Base-by-base conservation (phyloP, 2,329 filamentous ascomycete species). In the Fusarium mangiferae region DNA sequence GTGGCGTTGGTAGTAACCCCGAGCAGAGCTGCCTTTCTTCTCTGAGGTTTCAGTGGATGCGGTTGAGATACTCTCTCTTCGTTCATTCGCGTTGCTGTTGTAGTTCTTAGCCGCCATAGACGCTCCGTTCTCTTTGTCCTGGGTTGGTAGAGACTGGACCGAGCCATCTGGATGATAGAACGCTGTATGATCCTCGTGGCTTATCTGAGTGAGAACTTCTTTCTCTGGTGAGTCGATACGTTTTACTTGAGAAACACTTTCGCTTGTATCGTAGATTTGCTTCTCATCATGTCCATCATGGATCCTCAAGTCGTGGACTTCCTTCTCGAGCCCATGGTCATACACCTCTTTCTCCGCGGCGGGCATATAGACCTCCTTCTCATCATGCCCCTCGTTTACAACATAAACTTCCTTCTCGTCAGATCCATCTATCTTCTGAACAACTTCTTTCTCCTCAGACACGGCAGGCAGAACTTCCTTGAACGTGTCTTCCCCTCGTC, bases 391-490 rank as follows among this genome's bases (percentile, higher is more conserved):
- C 22, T 45, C 28, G 7, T 18, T 22, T 5, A 15, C 18, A 38
- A 14, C 14, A 17, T 42, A 36, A 5, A 49, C 58, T 39, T 70
- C 66, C 7, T 70, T 70, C 26, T 70, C 66, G 14, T 70, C 35
- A 5, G 46, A 46, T 12, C 41, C 38, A 15, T 49, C 45, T 6
- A 22, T 42, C 2, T n/a, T 61, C 5, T 46, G 51, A 10, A 54
- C 46, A 26, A 72, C 73, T 26, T 72, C 58, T 13, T 76, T 76
- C 42, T 72, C 73, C 22, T 74, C 70, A 3, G 48, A 56, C 26
- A 72, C 59, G 13, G 62, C 57, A 14, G 62, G 54, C 7, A 72
- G 41, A 24, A 48, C 61, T 52, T 72, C 68, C 18, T 75, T 73
- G 17, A 73, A 30, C 7, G 65, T 70, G 18, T 75, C 68, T 39